These are phyloP conservation scores for Termitomyces sp. DNA, from an alignment of 768 basidiomycete species.

Conservation along the genomic window DNA sequence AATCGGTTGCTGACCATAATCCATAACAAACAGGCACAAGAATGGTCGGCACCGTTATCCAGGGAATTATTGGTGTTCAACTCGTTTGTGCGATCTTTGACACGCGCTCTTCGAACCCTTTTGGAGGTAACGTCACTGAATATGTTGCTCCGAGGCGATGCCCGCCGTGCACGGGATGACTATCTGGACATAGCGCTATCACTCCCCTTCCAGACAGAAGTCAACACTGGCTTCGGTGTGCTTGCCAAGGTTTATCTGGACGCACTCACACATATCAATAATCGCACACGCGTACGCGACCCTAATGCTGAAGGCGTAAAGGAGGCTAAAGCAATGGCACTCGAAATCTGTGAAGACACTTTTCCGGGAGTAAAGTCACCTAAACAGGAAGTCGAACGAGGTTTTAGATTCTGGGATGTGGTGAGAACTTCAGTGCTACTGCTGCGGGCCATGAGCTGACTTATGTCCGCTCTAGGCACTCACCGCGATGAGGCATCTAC, in stretches of 20 bases:
- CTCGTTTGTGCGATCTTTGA: conserved; percentile 89
- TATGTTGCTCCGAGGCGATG: conserved; percentile 88
- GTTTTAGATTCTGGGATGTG: conserved; percentile 98
- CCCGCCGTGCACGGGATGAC: conserved; percentile 83
- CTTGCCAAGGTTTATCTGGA: conserved; percentile 96
- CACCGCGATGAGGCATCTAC: conserved; percentile 84
- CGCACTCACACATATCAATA: conserved; percentile 84
- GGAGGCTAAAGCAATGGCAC: conserved; percentile 80
- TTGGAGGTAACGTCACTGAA: conserved; percentile 90
- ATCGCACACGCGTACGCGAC: conserved; percentile 69
- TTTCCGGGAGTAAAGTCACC: conserved; percentile 90
- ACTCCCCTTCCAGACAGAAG: conserved; percentile 91
- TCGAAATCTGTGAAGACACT: conserved; percentile 90
- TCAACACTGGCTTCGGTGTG: conserved; percentile 97
- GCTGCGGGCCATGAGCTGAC: neutral
- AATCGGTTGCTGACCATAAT: neutral
- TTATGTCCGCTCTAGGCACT: conserved; percentile 50
- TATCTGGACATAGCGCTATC: conserved; percentile 88
- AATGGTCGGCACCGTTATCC: conserved; percentile 95
- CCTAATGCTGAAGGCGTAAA: conserved; percentile 72
- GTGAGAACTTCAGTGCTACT: conserved; percentile 44
- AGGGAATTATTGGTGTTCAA: conserved; percentile 98
- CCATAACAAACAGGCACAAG: conserved; percentile 51
- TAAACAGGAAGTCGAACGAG: conserved; percentile 85
- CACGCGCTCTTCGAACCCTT: conserved; percentile 84